phyloP scores from a whole-genome alignment of 495 filamentous ascomycete genomes.

The Trichoderma erinaceum region DNA sequence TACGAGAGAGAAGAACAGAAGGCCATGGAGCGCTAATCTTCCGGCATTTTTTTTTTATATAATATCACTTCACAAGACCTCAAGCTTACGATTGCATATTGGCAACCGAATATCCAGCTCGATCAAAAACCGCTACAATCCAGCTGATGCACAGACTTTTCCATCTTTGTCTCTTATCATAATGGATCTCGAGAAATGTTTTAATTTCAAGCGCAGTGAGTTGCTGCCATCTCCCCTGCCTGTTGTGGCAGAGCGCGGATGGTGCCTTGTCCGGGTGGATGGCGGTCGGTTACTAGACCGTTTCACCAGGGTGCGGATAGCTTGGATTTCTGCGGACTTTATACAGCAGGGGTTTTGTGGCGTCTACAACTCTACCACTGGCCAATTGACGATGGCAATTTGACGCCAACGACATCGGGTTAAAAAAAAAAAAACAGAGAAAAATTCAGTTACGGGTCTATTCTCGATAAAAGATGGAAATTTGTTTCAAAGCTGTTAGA shows the following conservation, averaged over 20 bases:
- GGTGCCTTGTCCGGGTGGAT: background rate
- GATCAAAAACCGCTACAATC: no score
- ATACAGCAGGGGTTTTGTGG: background rate
- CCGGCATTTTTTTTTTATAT: no score
- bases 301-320: background rate
- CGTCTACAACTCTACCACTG: background rate
- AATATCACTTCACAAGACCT: no score
- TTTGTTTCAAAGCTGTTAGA: background rate
- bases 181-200: background rate
- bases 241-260: background rate
- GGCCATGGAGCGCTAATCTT: no score
- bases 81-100: no score
- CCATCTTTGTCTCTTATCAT: background rate
- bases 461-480: background rate
- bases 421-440: no score
- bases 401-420: background rate
- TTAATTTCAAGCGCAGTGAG: background rate
- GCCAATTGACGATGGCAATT: background rate
- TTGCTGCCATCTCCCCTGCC: background rate
- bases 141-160: no score
- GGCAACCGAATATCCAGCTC: no score
- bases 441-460: background rate
- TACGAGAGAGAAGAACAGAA: no score
- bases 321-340: background rate
- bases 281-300: conserved; percentile 2